Percentiles rank a stretch among this genome's conserved stretches.
phyloP scores from a whole-genome alignment of 1,139 yeast species.

The Pichia sp. region DNA sequence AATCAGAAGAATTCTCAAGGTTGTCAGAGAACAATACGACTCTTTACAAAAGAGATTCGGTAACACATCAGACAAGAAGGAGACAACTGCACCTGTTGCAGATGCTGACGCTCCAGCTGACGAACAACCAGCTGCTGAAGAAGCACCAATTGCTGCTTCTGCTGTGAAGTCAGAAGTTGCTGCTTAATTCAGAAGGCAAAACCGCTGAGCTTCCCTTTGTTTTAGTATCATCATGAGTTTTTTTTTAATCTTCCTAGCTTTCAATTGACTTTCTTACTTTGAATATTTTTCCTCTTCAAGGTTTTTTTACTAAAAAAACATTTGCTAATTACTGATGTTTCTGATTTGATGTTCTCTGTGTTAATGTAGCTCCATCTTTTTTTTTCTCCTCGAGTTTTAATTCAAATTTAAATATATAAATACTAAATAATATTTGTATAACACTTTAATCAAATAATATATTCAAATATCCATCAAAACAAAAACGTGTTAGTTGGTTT shows the following conservation, averaged over 20 bases:
- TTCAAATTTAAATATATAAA: not conserved
- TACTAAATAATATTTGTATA: not conserved
- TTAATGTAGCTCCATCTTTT: not conserved
- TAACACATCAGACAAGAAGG: constrained; percentile 8
- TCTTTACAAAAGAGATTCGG: constrained; percentile 29
- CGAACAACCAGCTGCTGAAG: not conserved
- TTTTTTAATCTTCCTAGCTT: constrained; percentile 1
- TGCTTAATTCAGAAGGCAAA: not conserved
- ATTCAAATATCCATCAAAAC: constrained; percentile 2
- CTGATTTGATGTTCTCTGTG: not conserved
- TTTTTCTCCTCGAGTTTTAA: not conserved
- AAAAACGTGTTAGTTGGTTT: too few relatives aligned
- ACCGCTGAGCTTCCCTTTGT: not conserved
- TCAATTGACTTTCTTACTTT: not conserved
- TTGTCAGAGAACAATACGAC: constrained; percentile 30
- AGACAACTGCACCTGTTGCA: constrained; percentile 12
- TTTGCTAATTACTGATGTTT: not conserved
- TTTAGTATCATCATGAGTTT: not conserved
- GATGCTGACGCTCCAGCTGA: constrained; percentile 7
- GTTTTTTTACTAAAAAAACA: not conserved
- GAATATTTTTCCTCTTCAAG: not conserved
- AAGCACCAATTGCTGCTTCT: constrained; percentile 11
- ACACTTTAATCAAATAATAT: constrained; percentile 1
- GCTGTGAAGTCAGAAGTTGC: constrained; percentile 1
- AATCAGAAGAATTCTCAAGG: constrained; percentile 31